Evolutionary conservation across 371 early-diverging fungal species (phyloP).

Genomic region (Apophysomyces elegans): DNA sequence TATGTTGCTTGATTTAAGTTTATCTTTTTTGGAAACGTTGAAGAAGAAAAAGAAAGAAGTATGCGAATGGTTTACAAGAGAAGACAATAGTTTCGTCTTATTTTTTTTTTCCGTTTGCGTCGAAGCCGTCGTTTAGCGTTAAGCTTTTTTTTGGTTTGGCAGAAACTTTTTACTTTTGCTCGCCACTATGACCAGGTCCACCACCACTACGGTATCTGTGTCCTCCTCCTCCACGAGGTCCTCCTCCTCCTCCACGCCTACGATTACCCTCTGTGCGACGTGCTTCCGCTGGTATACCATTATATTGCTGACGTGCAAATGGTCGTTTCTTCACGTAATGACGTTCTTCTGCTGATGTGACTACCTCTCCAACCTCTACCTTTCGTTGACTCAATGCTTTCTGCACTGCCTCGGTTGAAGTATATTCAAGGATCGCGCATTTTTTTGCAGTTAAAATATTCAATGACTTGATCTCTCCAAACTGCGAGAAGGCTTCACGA

Average conservation of each 20-base stretch:
- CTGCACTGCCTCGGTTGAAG: slow-evolving; percentile 36
- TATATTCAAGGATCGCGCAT: slow-evolving; percentile 46
- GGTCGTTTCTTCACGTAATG: slow-evolving; percentile 16
- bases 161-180: not conserved
- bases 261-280: slow-evolving; percentile 19
- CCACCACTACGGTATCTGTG: slow-evolving; percentile 21
- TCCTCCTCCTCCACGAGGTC: slow-evolving; percentile 19
- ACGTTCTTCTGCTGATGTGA: slow-evolving; percentile 50
- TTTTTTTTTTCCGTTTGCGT: not conserved
- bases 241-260: slow-evolving; percentile 25
- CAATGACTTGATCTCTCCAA: slow-evolving; percentile 42
- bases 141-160: not conserved
- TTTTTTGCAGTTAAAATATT: slow-evolving; percentile 23
- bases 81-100: not conserved
- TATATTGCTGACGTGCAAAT: slow-evolving; percentile 16
- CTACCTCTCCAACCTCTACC: slow-evolving; percentile 25
- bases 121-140: slow-evolving; percentile 1
- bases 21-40: too few relatives aligned
- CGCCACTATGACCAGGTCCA: not conserved
- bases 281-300: slow-evolving; percentile 12
- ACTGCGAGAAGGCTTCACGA: slow-evolving; percentile 40
- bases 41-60: too few relatives aligned
- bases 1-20: too few relatives aligned
- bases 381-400: slow-evolving; percentile 47
- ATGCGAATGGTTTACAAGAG: too few relatives aligned